Base-by-base conservation (phyloP, 805 yeast genomes). In the Wickerhamiella sorbophila region DNA sequence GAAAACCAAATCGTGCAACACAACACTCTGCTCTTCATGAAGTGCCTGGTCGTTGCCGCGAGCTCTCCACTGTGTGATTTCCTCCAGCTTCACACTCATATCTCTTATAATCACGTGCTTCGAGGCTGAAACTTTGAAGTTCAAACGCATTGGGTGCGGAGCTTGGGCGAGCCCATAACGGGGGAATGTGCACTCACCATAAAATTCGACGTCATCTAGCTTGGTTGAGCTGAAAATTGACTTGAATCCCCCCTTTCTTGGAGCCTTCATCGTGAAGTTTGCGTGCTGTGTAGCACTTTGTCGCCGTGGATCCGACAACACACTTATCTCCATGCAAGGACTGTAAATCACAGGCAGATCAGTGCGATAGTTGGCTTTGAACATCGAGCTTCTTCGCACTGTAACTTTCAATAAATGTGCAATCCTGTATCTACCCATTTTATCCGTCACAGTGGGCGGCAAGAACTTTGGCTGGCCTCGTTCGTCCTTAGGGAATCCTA, bases 351-450 rank as follows among this genome's bases (percentile, higher is more conserved):
- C 17, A 5, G 42, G 40, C 31, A 10, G n/a, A 16, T 44, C 47
- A 12, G 29, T 20, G 14, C 47, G 39, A 16, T 41, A 24, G 15
- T 44, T 44, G 17, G 34, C 26, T 31, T 34, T 35, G 32, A 44
- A 38, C 9, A 26, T 5, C 4, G 40, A 33, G 16, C 39, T 20
- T 14, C 47, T 34, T 10, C 33, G 26, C 3, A 44, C 42, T 4
- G 44, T 41, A 24, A 38, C 42, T 24, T 44, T 44, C 17, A 44
- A 33, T 2, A 19, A 29, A 22, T 44, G 47, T 22, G 15, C 35
- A 8, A 44, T 22, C 6, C 31, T 20, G 6, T 21, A 42, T 15
- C 17, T 20, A 17, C 24, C 14, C n/a, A 37, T 26, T 2, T 38
- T 21, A 15, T 41, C 44, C 10, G 31, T 8, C 3, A 41, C 19